Evolutionary conservation across 768 basidiomycete species (phyloP).

Genomic region (Phanerodontia chrysosporium): DNA sequence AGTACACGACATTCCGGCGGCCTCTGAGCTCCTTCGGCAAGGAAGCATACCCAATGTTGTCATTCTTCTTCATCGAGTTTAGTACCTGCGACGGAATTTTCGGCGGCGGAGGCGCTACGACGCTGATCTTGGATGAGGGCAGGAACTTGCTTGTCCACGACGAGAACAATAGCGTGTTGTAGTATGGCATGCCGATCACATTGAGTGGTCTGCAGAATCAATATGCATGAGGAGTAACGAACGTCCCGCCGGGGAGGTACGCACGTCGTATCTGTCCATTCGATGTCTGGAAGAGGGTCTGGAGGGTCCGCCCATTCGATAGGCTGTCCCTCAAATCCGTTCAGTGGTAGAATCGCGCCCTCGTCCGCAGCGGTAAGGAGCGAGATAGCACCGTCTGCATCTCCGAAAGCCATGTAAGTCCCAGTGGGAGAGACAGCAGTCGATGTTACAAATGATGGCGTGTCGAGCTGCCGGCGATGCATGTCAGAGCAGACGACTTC

Average conservation of each 20-base stretch:
- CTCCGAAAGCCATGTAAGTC: conserved; percentile 90
- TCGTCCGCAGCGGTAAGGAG: conserved; percentile 72
- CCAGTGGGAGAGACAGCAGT: conserved; percentile 81
- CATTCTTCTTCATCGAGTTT: conserved; percentile 77
- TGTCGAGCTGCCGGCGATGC: conserved; percentile 48
- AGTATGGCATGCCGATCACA: conserved; percentile 83
- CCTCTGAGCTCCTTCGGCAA: conserved; percentile 84
- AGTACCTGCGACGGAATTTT: conserved; percentile 80
- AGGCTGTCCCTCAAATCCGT: conserved; percentile 85
- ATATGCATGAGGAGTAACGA: neutral
- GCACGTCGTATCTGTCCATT: conserved; percentile 84
- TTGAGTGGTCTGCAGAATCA: conserved; percentile 70
- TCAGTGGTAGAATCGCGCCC: conserved; percentile 61
- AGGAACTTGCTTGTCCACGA: conserved; percentile 54
- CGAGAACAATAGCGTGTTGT: conserved; percentile 71
- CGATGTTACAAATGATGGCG: conserved; percentile 74
- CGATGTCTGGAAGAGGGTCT: conserved; percentile 61
- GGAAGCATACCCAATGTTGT: conserved; percentile 85
- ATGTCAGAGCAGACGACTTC: neutral
- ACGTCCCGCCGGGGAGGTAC: conserved; percentile 19
- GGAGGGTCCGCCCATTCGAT: conserved; percentile 81
- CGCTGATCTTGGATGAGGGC: conserved; percentile 24
- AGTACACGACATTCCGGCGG: conserved; percentile 69
- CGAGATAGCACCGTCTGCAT: conserved; percentile 80
- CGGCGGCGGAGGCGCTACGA: conserved; percentile 61